Evolutionary conservation across 805 yeast species (phyloP).

Genomic region (Yamadazyma kitorensis): DNA sequence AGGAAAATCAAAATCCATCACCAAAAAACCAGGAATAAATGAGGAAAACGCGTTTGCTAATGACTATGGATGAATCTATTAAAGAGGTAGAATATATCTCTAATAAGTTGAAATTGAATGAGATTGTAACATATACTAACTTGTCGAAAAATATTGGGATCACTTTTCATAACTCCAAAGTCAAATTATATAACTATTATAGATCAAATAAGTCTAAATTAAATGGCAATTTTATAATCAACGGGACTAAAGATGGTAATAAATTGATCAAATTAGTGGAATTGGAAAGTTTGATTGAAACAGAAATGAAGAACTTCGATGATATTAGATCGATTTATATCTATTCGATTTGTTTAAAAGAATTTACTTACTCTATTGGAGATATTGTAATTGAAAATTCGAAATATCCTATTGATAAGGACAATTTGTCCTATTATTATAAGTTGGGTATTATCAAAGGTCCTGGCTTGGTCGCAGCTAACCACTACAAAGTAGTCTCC

Average conservation of each 20-base stretch:
- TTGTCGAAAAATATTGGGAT: constrained; percentile 40
- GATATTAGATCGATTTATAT: constrained; percentile 34
- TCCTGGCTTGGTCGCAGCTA: constrained; percentile 16
- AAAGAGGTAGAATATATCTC: constrained; percentile 31
- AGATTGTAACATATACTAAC: constrained; percentile 39
- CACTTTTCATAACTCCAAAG: constrained; percentile 38
- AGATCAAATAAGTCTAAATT: constrained; percentile 31
- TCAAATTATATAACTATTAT: constrained; percentile 36
- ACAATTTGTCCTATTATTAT: constrained; percentile 17
- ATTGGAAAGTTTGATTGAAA: constrained; percentile 15
- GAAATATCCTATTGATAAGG: constrained; percentile 11
- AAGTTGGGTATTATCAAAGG: constrained; percentile 33
- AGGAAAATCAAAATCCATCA: no score
- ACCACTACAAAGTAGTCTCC: neutral
- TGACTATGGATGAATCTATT: constrained; percentile 32
- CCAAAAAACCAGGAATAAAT: no score
- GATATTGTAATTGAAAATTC: constrained; percentile 20
- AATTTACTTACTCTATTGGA: constrained; percentile 4
- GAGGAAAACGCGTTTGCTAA: constrained; percentile 12
- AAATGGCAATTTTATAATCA: constrained; percentile 39
- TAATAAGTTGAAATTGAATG: constrained; percentile 18
- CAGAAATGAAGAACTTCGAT: constrained; percentile 23
- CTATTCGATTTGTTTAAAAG: constrained; percentile 28
- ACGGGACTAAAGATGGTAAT: constrained; percentile 27
- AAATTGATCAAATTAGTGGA: constrained; percentile 20